Conservation (phyloP, 345 rosid species). For the Eucalyptus urophylla region DNA sequence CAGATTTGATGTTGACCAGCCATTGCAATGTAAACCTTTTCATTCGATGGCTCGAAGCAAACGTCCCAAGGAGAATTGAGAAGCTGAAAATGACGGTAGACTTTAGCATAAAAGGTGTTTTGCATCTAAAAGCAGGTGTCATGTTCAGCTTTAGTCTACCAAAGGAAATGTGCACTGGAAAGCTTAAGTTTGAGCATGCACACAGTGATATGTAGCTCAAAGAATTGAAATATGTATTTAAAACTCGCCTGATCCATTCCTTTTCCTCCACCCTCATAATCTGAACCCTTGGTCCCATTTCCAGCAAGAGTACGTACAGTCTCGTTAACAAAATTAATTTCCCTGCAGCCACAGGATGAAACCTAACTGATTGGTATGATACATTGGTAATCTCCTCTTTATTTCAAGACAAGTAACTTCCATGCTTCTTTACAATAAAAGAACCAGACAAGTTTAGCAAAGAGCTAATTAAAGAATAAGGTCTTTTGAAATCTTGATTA, state of each 20-base stretch:
- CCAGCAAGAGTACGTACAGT: slow-evolving; percentile 80
- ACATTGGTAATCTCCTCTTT: not conserved
- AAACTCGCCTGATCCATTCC: slow-evolving; percentile 63
- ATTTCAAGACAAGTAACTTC: not conserved
- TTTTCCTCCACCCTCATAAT: slow-evolving; percentile 68
- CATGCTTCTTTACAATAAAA: not conserved
- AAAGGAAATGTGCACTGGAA: not conserved
- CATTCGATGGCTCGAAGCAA: slow-evolving; percentile 54
- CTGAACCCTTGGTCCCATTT: slow-evolving; percentile 92
- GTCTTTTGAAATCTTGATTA: not conserved
- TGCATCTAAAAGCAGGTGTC: not conserved
- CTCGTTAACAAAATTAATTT: slow-evolving; percentile 80
- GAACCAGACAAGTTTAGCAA: not conserved
- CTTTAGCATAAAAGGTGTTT: not conserved
- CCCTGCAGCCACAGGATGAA: slow-evolving; percentile 25
- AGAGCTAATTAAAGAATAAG: not conserved
- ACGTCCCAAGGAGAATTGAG: slow-evolving; percentile 98
- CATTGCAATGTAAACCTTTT: slow-evolving; percentile 85
- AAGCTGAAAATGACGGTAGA: slow-evolving; percentile 29
- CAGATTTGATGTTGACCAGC: slow-evolving; percentile 98
- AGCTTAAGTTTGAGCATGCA: not conserved
- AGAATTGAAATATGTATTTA: not conserved
- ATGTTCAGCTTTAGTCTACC: not conserved
- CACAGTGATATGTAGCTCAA: not conserved
- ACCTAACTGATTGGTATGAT: not conserved